A percentile compares a stretch with the other conserved stretches of the same genome.
phyloP scores from a whole-genome alignment of 257 asterid genomes.

The Solanum piurae region DNA sequence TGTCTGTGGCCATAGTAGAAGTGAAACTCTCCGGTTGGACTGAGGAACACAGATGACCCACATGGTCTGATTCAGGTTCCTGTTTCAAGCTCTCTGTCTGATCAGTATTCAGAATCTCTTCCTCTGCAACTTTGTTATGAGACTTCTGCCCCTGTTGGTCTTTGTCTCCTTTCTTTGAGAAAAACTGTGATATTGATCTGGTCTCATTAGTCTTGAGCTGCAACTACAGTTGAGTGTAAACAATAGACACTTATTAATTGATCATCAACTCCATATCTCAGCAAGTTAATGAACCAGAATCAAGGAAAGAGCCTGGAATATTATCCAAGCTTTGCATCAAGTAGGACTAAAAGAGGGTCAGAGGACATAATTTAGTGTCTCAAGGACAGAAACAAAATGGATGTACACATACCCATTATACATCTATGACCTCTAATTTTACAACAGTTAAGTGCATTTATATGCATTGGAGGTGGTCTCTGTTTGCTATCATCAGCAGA shows the following conservation, averaged over 20 bases:
- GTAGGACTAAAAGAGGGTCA: not conserved
- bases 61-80: conserved; percentile 21
- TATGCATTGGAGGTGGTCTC: not conserved
- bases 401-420: not conserved
- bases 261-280: not conserved
- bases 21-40: conserved; percentile 8
- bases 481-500: not conserved
- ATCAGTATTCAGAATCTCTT: conserved; percentile 18
- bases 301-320: not conserved
- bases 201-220: conserved; percentile 57
- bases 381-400: not conserved
- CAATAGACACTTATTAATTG: not conserved
- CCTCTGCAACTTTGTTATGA: conserved; percentile 12
- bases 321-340: not conserved
- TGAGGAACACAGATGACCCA: not conserved
- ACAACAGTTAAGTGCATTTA: not conserved
- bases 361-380: not conserved
- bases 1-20: not conserved
- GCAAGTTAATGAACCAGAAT: not conserved
- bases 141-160: conserved; percentile 15
- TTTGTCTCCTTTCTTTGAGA: conserved; percentile 41
- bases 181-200: conserved; percentile 62
- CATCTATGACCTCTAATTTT: not conserved
- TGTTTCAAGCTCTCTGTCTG: conserved; percentile 25
- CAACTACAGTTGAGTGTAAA: conserved; percentile 15